phyloP scores from a whole-genome alignment of 1,284 basidiomycete species.

The Neolentinus lepideus region DNA sequence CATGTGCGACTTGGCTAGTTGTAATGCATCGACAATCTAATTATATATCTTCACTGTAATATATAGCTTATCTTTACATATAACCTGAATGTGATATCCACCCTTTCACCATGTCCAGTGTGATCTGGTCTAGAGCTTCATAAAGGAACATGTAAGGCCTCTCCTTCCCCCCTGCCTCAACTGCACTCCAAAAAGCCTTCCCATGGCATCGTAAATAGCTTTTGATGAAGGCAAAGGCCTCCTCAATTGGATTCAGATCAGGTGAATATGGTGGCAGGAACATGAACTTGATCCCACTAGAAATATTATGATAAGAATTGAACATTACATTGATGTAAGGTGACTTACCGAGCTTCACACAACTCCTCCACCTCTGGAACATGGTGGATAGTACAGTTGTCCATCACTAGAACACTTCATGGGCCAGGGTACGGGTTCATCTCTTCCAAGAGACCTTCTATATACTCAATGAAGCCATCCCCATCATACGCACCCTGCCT shows the following conservation, averaged over 20 bases:
- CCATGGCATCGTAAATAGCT: constrained; percentile 5
- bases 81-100: too few relatives aligned
- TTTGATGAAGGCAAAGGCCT: constrained; percentile 14
- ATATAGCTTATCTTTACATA: too few relatives aligned
- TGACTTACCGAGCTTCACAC: background rate
- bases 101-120: too few relatives aligned
- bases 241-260: constrained; percentile 17
- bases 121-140: too few relatives aligned
- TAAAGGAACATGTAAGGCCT: too few relatives aligned
- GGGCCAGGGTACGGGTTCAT: background rate
- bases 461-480: background rate
- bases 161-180: too few relatives aligned
- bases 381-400: constrained; percentile 6
- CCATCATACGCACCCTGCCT: background rate
- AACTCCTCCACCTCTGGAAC: constrained; percentile 1
- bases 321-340: background rate
- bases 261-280: constrained; percentile 16
- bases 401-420: constrained; percentile 5
- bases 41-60: too few relatives aligned
- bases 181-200: too few relatives aligned
- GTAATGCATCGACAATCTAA: too few relatives aligned
- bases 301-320: background rate
- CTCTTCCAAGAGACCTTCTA: background rate
- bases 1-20: too few relatives aligned
- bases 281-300: background rate